Conservation (phyloP, 306 rosid species). For the Prosopis cineraria region DNA sequence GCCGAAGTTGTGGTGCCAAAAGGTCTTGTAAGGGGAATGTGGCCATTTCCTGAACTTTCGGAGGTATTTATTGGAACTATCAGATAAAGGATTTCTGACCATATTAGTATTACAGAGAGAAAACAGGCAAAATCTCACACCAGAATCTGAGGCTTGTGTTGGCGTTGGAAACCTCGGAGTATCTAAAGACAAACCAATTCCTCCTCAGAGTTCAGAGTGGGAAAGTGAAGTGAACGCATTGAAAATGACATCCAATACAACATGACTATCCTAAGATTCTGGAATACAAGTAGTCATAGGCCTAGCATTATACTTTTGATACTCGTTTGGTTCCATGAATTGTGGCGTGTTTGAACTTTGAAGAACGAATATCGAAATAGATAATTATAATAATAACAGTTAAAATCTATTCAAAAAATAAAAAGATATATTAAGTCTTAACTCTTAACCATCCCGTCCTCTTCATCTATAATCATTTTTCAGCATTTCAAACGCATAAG, state of each 20-base stretch:
- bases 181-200: background rate
- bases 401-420: too few species aligned
- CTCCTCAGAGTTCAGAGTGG: background rate
- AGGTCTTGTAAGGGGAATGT: constrained; percentile 66
- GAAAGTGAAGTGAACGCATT: background rate
- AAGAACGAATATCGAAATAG: too few species aligned
- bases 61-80: constrained; percentile 60
- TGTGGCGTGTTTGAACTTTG: too few species aligned
- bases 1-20: constrained; percentile 65
- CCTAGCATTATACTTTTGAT: too few species aligned
- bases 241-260: background rate
- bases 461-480: too few species aligned
- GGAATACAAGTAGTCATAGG: too few species aligned
- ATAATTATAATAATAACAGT: too few species aligned
- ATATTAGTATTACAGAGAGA: constrained; percentile 31
- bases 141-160: background rate
- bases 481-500: too few species aligned
- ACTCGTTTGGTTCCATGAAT: too few species aligned
- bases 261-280: too few species aligned
- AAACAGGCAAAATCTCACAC: background rate
- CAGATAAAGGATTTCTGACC: constrained; percentile 57
- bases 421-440: too few species aligned
- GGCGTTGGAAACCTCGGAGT: background rate
- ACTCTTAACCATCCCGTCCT: too few species aligned
- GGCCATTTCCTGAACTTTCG: constrained; percentile 80